These are phyloP conservation scores for Stramenopiles sp. DNA, from an alignment of 352 stramenopile genomes.

Conservation along the genomic window DNA sequence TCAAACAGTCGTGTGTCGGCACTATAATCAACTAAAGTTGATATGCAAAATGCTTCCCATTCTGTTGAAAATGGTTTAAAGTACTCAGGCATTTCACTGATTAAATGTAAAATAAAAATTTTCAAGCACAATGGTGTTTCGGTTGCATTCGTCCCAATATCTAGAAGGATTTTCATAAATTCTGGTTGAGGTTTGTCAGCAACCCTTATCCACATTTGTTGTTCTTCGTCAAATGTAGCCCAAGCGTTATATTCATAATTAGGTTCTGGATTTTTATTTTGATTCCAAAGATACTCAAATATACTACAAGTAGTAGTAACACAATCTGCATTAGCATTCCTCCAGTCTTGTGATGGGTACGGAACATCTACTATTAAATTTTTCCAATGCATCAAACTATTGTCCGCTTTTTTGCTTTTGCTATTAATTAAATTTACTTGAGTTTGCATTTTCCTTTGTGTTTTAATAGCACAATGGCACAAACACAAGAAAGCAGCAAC, in stretches of 20 bases:
- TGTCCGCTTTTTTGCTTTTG: neutral
- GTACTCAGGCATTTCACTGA: neutral
- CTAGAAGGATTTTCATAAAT: neutral
- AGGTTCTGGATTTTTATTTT: too few species aligned
- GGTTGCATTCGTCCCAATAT: neutral
- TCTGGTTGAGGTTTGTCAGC: neutral
- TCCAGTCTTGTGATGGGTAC: neutral
- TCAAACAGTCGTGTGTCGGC: neutral
- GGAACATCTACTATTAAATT: neutral
- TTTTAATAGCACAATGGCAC: neutral
- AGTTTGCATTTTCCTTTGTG: neutral
- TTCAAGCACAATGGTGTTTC: neutral
- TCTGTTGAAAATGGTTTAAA: neutral
- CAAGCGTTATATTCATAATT: neutral
- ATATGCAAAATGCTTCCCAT: neutral
- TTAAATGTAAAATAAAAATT: neutral
- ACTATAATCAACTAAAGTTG: neutral
- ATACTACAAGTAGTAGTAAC: neutral
- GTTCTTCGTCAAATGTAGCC: neutral
- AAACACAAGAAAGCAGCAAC: neutral
- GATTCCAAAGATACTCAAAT: neutral
- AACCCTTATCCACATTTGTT: neutral
- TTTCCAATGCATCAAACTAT: neutral
- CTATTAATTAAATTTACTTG: neutral
- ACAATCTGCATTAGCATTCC: neutral